Base-by-base conservation (phyloP, 2,329 filamentous ascomycete genomes). In the Nigrospora oryzae region DNA sequence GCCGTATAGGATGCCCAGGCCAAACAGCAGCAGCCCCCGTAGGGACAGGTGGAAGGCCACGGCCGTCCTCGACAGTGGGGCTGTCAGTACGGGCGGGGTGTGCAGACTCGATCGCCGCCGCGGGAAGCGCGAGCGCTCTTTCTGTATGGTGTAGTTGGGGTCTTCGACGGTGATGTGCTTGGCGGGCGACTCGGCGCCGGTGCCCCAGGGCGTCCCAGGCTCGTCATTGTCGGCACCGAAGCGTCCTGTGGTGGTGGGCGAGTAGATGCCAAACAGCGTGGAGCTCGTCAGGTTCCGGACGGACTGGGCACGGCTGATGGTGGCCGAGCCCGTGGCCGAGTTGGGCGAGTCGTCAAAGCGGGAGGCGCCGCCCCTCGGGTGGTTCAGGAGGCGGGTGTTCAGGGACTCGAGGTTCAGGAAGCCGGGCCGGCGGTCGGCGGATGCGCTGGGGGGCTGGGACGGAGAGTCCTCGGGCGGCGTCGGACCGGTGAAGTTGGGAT, bases 201-300 rank as follows among this genome's bases (percentile, higher is more conserved):
- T 86, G 19, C 84, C 87, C 83, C 84, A 93, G 2, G 88, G 88
- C 11, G 84, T 89, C 45, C 74, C 70, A 3, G 73, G 64, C 49
- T 83, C 81, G 51, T 80, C 79, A 47, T 58, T 52, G 37, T 66
- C 35, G n/a, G 41, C 36, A 15, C 32, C 28, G 5, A 36, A 17
- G 19, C 33, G 19, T 16, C 39, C 60, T 46, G 77, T 76, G 31
- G 75, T 74, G 1, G 79, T 78, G 7, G 81, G 81, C 11, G 82
- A 83, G 70, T 95, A 98, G 57, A 98, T 98, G 44, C 93, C 91
- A 54, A 85, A 86, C 5, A 98, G 77, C 0, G 93, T 95, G 2
- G 89, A 90, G 11, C 86, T 84, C 4, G 89, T 95, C 48, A 98
- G 75, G 61, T 96, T 95, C 58, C 89, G 71, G 46, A 89, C 78